Evolutionary conservation across 1,284 basidiomycete genomes (phyloP), one percentile per base, ranked within the genome.

Genomic region (Pseudozyma hubeiensis): DNA sequence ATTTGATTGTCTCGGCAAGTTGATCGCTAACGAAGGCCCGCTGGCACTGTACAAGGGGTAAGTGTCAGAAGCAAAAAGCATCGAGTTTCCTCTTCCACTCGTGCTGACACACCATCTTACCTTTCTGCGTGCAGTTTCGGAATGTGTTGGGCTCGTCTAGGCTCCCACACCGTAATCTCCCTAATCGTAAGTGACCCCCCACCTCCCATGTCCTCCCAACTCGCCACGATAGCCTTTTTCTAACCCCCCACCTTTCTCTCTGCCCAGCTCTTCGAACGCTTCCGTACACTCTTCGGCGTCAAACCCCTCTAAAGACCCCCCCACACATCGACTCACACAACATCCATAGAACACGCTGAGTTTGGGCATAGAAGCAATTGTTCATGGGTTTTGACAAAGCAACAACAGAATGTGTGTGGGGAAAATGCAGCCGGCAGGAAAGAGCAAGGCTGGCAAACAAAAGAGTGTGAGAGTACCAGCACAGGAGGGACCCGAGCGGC

Each of bases 111-210:
- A 49, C 52, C 17, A 17, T 44, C 24, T 17, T 8, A 53, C 11
- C 16, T 4, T 13, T 37, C 10, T 47, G 5, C 31, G 35, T 7
- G 31, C 53, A 66, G 69, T 7, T 78, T 79, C 55, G 70, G 52
- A 10, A 80, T 80, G 78, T 80, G 78, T 37, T 80, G 78, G 77
- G 64, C 72, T 3, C 56, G 78, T 16, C 60, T 80, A 5, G 78
- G 78, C 30, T 66, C 63, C 0, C 78, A 80, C 41, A 78, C 77
- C 16, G 75, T 79, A 37, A 76, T 80, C 34, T 74, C 74, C 3
- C 49, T 80, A 34, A 66, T 79, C 7, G 66, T 74, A 66, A 69
- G 71, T 65, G 16, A 10, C 19, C 37, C 6, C 8, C 49, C 4
- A 24, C 24, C 37, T 16, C 14, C 3, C 10, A 16, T 16, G 29